Evolutionary conservation across 1,284 basidiomycete genomes (phyloP).

Genomic region (Takashimella tepidaria): DNA sequence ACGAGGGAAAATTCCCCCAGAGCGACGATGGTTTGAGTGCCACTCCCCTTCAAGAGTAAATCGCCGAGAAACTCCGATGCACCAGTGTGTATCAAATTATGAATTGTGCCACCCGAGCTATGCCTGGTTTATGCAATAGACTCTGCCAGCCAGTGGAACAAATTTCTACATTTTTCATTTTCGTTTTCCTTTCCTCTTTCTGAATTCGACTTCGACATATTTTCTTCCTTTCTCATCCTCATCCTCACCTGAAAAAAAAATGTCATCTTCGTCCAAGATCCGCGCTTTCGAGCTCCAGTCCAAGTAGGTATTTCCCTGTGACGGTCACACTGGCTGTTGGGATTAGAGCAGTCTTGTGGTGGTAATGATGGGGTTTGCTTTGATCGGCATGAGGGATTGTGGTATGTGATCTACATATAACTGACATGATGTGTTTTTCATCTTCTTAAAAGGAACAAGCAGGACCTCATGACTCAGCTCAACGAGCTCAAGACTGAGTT

Average conservation of each 20-base stretch:
- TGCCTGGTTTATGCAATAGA: too few species aligned
- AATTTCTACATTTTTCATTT: slow-evolving; percentile 5
- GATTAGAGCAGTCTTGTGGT: too few species aligned
- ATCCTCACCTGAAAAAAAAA: slow-evolving; percentile 22
- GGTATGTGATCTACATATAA: too few species aligned
- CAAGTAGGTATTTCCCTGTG: slow-evolving; percentile 60
- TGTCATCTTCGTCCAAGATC: slow-evolving; percentile 56
- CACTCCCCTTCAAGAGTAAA: background rate
- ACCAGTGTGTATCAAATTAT: background rate
- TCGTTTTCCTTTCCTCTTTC: slow-evolving; percentile 2
- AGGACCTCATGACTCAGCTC: slow-evolving; percentile 94
- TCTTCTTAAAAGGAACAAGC: slow-evolving; percentile 96
- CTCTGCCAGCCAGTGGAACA: background rate
- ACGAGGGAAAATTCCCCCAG: background rate
- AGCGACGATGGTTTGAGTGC: background rate
- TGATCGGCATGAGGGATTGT: too few species aligned
- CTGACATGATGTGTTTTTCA: too few species aligned
- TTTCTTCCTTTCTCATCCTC: slow-evolving; percentile 1
- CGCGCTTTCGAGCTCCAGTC: slow-evolving; percentile 98
- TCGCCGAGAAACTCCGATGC: background rate
- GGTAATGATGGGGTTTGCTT: too few species aligned
- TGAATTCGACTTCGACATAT: background rate
- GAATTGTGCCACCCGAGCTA: background rate
- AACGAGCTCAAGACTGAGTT: slow-evolving; percentile 95
- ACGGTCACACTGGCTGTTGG: too few species aligned